Conservation (phyloP, 1,139 yeast genomes). For the Suhomyces bribrorum region DNA sequence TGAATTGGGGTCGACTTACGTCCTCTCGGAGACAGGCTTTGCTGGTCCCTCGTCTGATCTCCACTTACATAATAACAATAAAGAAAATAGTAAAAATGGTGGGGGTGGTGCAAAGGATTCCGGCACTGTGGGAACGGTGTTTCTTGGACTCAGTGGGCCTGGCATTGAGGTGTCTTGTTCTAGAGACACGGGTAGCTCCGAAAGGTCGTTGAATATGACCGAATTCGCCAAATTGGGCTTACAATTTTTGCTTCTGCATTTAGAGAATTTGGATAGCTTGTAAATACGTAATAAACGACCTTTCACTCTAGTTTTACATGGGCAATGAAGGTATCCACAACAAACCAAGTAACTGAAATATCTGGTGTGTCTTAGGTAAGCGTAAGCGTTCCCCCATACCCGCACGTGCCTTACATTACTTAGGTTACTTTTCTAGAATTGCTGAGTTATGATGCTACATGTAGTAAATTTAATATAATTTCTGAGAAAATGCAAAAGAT, state of each 20-base stretch:
- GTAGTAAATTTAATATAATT: no score
- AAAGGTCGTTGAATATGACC: constrained; percentile 70
- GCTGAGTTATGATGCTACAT: no score
- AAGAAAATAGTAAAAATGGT: constrained; percentile 9
- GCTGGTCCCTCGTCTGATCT: constrained; percentile 71
- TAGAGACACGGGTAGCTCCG: constrained; percentile 46
- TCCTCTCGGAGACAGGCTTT: constrained; percentile 82
- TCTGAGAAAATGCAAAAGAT: no score
- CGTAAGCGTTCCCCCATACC: no score
- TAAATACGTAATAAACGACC: neutral
- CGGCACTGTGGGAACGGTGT: constrained; percentile 58
- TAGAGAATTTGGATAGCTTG: constrained; percentile 14
- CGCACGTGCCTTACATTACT: no score
- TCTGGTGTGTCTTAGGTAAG: no score
- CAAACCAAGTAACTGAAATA: no score
- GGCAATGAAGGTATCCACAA: no score
- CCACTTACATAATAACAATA: constrained; percentile 27
- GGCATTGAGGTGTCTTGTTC: constrained; percentile 53
- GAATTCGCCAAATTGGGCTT: constrained; percentile 70
- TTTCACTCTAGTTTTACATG: no score
- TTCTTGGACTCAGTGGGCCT: constrained; percentile 72
- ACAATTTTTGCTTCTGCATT: constrained; percentile 53
- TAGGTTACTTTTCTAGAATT: no score
- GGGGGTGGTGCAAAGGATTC: constrained; percentile 14
- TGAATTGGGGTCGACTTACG: constrained; percentile 81